Conservation (phyloP, 2,329 filamentous ascomycete species). For the Aspergillus neotritici region DNA sequence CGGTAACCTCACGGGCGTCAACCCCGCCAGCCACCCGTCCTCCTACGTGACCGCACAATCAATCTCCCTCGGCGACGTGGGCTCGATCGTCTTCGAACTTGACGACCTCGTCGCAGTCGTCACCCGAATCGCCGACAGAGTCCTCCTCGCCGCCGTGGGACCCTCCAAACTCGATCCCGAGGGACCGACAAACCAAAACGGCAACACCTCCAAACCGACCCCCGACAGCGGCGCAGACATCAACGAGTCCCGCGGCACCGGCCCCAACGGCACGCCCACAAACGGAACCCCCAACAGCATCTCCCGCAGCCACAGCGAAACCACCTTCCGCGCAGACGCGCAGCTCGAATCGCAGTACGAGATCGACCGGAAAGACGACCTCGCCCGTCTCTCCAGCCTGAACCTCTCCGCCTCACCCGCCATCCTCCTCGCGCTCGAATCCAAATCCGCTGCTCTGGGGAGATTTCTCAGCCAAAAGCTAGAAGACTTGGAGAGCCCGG, state of each 20-base stretch:
- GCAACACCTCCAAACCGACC: conserved; percentile 5
- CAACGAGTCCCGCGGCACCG: conserved; percentile 5
- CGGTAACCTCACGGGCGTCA: conserved; percentile 40
- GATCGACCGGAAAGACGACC: conserved; percentile 36
- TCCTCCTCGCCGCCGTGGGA: conserved; percentile 38
- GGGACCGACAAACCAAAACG: conserved; percentile 1
- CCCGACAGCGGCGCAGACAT: conserved; percentile 5
- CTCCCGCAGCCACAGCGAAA: conserved; percentile 10
- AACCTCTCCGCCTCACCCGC: conserved; percentile 36
- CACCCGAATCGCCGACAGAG: conserved; percentile 39
- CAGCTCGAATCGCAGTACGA: conserved; percentile 33
- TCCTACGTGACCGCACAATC: conserved; percentile 40
- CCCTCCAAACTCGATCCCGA: conserved; percentile 26
- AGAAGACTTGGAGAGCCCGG: conserved; percentile 37
- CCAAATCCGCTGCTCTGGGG: conserved; percentile 39
- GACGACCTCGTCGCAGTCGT: conserved; percentile 39
- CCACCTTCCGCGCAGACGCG: conserved; percentile 18
- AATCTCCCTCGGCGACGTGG: conserved; percentile 38
- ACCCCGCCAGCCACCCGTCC: conserved; percentile 39
- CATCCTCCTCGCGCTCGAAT: conserved; percentile 38
- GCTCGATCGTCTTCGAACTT: conserved; percentile 40
- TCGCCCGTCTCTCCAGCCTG: conserved; percentile 34
- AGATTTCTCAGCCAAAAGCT: conserved; percentile 38
- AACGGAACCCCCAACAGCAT: conserved; percentile 8
- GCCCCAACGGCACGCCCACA: neutral